phyloP scores from a whole-genome alignment of 148 eudicot species.

The Amaranthus palmeri region DNA sequence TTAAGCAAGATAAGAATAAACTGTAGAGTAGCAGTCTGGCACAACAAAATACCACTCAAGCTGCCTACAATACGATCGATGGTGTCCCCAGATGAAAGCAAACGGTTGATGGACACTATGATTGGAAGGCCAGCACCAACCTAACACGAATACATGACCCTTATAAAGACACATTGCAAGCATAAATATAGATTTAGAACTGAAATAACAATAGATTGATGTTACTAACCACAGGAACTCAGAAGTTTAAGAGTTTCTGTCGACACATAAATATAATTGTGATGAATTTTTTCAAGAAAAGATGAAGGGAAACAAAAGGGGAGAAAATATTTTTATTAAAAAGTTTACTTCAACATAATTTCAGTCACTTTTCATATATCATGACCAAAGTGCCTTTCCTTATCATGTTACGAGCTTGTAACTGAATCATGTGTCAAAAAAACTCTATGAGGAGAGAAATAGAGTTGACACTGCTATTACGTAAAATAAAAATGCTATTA shows the following conservation, averaged over 20 bases:
- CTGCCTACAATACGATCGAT: constrained; percentile 73
- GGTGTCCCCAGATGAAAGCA: constrained; percentile 83
- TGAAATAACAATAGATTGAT: neutral
- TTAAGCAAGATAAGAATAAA: constrained; percentile 2
- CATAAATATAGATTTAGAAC: neutral
- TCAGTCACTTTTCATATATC: neutral
- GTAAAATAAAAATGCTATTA: neutral
- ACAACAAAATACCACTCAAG: constrained; percentile 63
- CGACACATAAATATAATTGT: too few relatives aligned
- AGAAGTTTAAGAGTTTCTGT: too few relatives aligned
- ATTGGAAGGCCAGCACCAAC: constrained; percentile 99
- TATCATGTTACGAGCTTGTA: neutral
- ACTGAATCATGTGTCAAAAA: neutral
- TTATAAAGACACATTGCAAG: neutral
- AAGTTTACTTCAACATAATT: neutral
- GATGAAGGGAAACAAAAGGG: neutral
- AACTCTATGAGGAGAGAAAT: neutral
- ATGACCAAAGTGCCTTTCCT: neutral
- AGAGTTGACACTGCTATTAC: too few relatives aligned
- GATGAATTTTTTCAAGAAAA: neutral
- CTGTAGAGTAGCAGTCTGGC: neutral
- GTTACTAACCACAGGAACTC: too few relatives aligned
- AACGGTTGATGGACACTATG: constrained; percentile 69
- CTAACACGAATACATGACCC: constrained; percentile 36
- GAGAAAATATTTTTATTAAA: neutral